Evolutionary conservation across 352 stramenopile species (phyloP).

Genomic region (Pythium coloratum): DNA sequence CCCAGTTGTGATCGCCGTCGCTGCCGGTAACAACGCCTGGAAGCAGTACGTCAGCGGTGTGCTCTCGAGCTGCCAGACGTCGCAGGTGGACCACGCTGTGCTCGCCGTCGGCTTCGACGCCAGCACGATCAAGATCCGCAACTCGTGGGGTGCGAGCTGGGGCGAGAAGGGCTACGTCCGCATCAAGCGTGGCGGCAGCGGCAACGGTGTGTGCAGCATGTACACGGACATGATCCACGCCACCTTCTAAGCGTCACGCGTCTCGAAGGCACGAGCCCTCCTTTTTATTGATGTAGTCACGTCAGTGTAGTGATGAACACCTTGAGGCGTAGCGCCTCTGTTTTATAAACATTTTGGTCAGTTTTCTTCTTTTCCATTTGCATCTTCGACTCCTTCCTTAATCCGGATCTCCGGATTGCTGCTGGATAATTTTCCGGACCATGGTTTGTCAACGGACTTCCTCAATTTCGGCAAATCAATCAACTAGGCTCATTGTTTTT

Average conservation of each 20-base stretch:
- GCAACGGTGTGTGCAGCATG: conserved; percentile 41
- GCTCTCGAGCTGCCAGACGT: conserved; percentile 66
- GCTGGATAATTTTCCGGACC: too few relatives aligned
- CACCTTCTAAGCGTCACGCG: conserved; percentile 19
- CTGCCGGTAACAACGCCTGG: conserved; percentile 91
- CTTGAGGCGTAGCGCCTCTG: too few relatives aligned
- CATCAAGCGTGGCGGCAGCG: conserved; percentile 68
- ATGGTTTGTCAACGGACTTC: too few relatives aligned
- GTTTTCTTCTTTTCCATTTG: not conserved
- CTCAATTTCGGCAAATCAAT: too few relatives aligned
- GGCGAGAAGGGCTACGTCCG: conserved; percentile 95
- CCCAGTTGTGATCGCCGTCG: conserved; percentile 92
- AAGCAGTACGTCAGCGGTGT: conserved; percentile 96
- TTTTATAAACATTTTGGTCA: not conserved
- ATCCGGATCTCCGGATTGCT: too few relatives aligned
- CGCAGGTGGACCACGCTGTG: conserved; percentile 95
- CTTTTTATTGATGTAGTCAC: not conserved
- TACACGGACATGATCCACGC: conserved; percentile 32
- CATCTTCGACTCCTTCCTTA: too few relatives aligned
- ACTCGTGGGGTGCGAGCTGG: conserved; percentile 94
- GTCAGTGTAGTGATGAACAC: not conserved
- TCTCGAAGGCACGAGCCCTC: not conserved
- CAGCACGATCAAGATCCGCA: conserved; percentile 91
- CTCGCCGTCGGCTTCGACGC: conserved; percentile 93
- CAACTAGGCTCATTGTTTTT: not conserved